Evolutionary conservation across 805 yeast genomes (phyloP), one percentile per base, ranked within the genome.

Genomic region (Spathaspora arborariae): DNA sequence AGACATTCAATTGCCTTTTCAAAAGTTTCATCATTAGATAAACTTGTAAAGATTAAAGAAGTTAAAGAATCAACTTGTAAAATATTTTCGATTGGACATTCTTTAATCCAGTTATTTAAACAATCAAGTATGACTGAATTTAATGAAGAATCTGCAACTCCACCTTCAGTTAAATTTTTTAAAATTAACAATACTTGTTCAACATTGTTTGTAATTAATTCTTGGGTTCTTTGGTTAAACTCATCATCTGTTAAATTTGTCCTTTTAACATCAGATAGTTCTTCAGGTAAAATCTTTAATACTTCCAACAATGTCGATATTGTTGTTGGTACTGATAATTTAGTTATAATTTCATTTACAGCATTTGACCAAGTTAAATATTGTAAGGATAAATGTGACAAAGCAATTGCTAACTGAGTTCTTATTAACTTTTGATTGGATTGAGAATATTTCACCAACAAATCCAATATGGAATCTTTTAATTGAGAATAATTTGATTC

Each of bases 221-320:
- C 79, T 39, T 74, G 69, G 2, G 86, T 80, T 58, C 97, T 78
- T 1, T 62, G 53, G 45, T 78, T 75, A 58, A 85, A 85, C 60
- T 92, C 96, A 41, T 85, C 91, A 60, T 87, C 94, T 4, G 89
- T 80, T 52, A 92, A 71, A 15, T 91, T 84, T 1, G 94, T 80
- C 48, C 82, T 82, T 54, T 84, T 86, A 43, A 83, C 81, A 56
- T 86, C 95, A 39, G 83, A 67, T 39, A 90, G 76, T 65, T 94
- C 99, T 63, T 94, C 98, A 1, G 99, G 99, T 47, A 94, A 69
- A 44, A 94, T 84, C 60, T 82, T 84, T 51, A 94, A 75, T 57
- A 92, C 90, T 59, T 88, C 95, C 46, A 95, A 70, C 38, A 92
- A 62, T 18, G 44, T 48, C 4, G 68, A 60, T 55, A 76, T 60